Conservation (phyloP, 192 early-diverging fungal species). For the Kickxella alabastrina region DNA sequence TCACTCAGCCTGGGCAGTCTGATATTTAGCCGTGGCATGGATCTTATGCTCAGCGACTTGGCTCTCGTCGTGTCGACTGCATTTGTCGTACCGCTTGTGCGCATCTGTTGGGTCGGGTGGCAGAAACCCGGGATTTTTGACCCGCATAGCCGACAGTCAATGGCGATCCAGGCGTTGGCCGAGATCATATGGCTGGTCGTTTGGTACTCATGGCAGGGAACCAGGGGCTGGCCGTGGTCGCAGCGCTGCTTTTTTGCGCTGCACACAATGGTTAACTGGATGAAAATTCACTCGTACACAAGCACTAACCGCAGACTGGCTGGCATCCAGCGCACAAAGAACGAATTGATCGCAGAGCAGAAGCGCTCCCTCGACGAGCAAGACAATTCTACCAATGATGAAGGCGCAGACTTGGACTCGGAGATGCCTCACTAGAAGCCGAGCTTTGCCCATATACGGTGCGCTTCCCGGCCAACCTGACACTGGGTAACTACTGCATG, state of each 20-base stretch:
- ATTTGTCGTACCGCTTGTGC: conserved; percentile 55
- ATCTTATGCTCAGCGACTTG: conserved; percentile 69
- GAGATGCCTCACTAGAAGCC: conserved; percentile 55
- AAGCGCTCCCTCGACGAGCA: conserved; percentile 11
- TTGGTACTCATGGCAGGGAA: conserved; percentile 57
- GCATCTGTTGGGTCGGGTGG: conserved; percentile 13
- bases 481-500: conserved; percentile 76
- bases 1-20: conserved; percentile 21
- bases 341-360: conserved; percentile 14
- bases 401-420: too few relatives aligned
- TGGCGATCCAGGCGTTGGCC: conserved; percentile 54
- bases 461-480: conserved; percentile 77
- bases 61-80: conserved; percentile 64
- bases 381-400: too few relatives aligned
- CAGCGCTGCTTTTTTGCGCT: conserved; percentile 83
- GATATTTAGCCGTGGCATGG: conserved; percentile 53
- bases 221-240: conserved; percentile 82
- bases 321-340: conserved; percentile 9
- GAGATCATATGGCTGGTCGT: conserved; percentile 59
- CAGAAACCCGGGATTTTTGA: conserved; percentile 8
- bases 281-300: conserved; percentile 96
- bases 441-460: conserved; percentile 56
- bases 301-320: conserved; percentile 74
- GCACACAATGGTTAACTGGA: conserved; percentile 87
- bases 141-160: conserved; percentile 14